Base-by-base conservation (phyloP, 2,329 filamentous ascomycete species). In the Macrophomina phaseolina region DNA sequence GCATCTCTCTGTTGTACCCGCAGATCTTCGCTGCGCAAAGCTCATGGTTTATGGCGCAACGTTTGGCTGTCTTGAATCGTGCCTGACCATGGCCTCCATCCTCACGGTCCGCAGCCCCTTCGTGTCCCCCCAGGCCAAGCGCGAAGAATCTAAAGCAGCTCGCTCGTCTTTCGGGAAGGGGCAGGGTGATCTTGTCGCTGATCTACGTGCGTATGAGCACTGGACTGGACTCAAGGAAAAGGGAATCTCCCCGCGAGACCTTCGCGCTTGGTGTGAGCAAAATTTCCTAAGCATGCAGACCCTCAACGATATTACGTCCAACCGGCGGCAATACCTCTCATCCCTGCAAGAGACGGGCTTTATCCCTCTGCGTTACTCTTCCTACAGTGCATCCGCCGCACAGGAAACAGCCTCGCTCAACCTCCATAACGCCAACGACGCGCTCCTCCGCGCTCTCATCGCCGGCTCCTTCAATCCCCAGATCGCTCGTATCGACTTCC, bases 31-130 rank as follows among this genome's bases (percentile, higher is more conserved):
- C 34, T 96, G 93, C 76, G 93, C 92, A 53, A 99, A 99, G 79
- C 85, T 99, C 40, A 93, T 99, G 85, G 92, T 99, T 3, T 97
- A 96, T 74, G 95, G 95, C 5, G 91, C 93, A 16, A 93, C 96
- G 67, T 98, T 99, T 74, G 92, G 92, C 40, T 98, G 94, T 74
- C 85, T 98, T 6, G 93, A 97, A 73, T 89, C 94, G 63, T 93
- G 91, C 71, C 85, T 98, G 65, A 93, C 91, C 2, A 94, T 98
- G 69, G 92, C 95, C 1, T 91, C 94, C 8, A 95, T 98, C 48
- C 84, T 99, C n/a, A 97, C 93, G 65, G 90, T 92, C 34, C 90
- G 89, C 73, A 93, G 90, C 69, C 94, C 95, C 0, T 99, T 99
- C 75, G 79, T 97, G 3, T 91, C 91, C 0, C 94, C 94, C 0